A percentile compares a stretch with the other conserved stretches of the same genome.
These are phyloP conservation scores for Cladophialophora chaetospira DNA, from an alignment of 2,329 filamentous ascomycete genomes.

Conservation along the genomic window DNA sequence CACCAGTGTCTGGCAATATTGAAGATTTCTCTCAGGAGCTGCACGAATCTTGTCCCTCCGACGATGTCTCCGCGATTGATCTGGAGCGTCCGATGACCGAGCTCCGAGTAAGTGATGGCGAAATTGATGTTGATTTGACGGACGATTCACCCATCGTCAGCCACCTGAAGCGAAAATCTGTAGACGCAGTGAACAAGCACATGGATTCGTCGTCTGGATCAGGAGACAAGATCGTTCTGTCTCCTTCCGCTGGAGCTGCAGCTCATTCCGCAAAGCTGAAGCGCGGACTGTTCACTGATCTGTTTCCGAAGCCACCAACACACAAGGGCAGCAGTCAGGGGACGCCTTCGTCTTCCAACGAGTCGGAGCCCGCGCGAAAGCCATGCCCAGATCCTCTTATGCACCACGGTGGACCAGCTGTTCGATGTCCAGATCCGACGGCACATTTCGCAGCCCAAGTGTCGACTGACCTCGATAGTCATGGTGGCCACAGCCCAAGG, in stretches of 20 bases:
- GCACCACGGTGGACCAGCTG: conserved; percentile 20
- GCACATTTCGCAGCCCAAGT: conserved; percentile 15
- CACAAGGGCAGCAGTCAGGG: conserved; percentile 11
- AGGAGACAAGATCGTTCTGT: conserved; percentile 23
- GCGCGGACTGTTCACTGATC: conserved; percentile 25
- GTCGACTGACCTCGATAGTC: background rate
- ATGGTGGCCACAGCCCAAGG: background rate
- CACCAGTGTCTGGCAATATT: background rate
- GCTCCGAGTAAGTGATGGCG: conserved; percentile 22
- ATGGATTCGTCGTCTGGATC: background rate
- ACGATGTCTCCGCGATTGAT: conserved; percentile 15
- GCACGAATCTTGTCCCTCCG: background rate
- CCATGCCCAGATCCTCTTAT: conserved; percentile 28
- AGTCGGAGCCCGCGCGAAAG: background rate
- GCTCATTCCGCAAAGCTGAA: conserved; percentile 33
- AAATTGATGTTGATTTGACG: conserved; percentile 15
- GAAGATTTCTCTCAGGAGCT: background rate
- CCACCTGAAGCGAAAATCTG: conserved; percentile 23
- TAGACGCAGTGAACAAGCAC: conserved; percentile 2
- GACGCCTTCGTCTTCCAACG: conserved; percentile 6
- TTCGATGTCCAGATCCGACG: conserved; percentile 29
- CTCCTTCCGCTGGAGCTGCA: conserved; percentile 30
- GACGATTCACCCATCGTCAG: conserved; percentile 28
- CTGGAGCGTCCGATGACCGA: conserved; percentile 28
- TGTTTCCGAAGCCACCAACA: conserved; percentile 20